Base-by-base conservation (phyloP, 1,284 basidiomycete species). In the Malassezia yamatoensis region DNA sequence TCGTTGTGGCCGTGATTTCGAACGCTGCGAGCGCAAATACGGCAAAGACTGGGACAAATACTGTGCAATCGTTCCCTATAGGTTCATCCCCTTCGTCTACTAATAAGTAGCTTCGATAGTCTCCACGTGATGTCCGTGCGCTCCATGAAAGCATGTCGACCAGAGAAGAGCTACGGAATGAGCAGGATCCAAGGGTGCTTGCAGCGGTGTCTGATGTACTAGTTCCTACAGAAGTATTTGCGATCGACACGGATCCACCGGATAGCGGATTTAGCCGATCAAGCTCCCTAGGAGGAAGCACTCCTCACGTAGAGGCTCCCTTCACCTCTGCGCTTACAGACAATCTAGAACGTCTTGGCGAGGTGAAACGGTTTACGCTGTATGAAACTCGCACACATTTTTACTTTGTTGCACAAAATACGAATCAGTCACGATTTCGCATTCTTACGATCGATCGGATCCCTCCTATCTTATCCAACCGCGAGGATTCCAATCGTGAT, bases 1-100 rank as follows among this genome's bases (percentile, higher is more conserved):
- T 57, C 63, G 66, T 54, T 71, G 65, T 39, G 64, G 65, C 15
- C 63, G 66, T 33, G 67, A 71, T 49, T 55, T 65, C 49, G 68
- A 56, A 62, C 84, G 85, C 58, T 96, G 91, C 76, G 84, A 84
- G 3, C 75, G 83, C 65, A 98, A 98, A 79, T 98, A 70, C 48
- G 68, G 68, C 44, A 63, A 68, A 59, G 68, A 70, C 48, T 70
- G 66, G 66, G 62, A 68, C 0, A 68, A 65, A 60, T 66, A 66
- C 54, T 62, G 56, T 50, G 9, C 40, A 2, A 64, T 88, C 59
- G 90, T 93, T 67, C 85, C 83, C 74, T 93, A 84, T 78, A 88
- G 86, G 76, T 94, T 90, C 73, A 88, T 94, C 59, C 88, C 88
- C 13, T 76, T 76, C 46, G 70, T 80, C 53, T 80, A 80, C 67